Percentiles rank a stretch among this genome's conserved stretches.
These are phyloP conservation scores for Talaromyces albobiverticillius DNA, from an alignment of 2,329 filamentous ascomycete species.

Conservation along the genomic window DNA sequence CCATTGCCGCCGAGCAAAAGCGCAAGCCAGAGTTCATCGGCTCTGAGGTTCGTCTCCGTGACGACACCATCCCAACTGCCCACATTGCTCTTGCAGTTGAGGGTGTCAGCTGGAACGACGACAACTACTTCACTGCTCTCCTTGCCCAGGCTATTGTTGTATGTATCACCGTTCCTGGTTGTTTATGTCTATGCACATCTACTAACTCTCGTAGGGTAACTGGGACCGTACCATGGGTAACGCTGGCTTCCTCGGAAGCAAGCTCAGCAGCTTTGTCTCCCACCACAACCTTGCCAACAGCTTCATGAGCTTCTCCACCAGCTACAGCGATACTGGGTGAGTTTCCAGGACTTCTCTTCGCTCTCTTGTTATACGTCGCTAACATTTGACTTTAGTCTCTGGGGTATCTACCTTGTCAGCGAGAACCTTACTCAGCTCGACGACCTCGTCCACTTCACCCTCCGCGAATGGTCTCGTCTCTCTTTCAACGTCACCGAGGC, in stretches of 20 bases:
- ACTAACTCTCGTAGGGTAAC: conserved; percentile 61
- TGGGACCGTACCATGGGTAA: conserved; percentile 99
- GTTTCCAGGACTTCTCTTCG: conserved; percentile 30
- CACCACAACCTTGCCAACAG: conserved; percentile 96
- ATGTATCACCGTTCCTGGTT: neutral
- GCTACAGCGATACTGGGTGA: conserved; percentile 98
- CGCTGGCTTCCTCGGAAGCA: conserved; percentile 95
- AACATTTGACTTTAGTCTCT: conserved; percentile 64
- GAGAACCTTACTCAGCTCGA: conserved; percentile 85
- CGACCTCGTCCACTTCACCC: conserved; percentile 95
- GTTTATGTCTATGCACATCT: neutral
- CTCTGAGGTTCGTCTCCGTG: conserved; percentile 90
- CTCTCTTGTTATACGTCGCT: neutral
- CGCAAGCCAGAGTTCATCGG: conserved; percentile 91
- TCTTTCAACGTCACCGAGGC: conserved; percentile 82
- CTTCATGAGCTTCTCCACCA: conserved; percentile 99
- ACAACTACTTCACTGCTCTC: conserved; percentile 97
- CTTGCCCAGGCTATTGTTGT: conserved; percentile 93
- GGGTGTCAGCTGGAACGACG: conserved; percentile 99
- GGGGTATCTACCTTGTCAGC: conserved; percentile 98
- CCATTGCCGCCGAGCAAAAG: conserved; percentile 71
- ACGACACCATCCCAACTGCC: conserved; percentile 92
- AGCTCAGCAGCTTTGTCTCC: conserved; percentile 92
- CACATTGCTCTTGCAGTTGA: conserved; percentile 98
- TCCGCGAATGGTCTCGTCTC: conserved; percentile 96